Conservation (phyloP, 2,329 filamentous ascomycete genomes). For the Paracamarosporium sp. region DNA sequence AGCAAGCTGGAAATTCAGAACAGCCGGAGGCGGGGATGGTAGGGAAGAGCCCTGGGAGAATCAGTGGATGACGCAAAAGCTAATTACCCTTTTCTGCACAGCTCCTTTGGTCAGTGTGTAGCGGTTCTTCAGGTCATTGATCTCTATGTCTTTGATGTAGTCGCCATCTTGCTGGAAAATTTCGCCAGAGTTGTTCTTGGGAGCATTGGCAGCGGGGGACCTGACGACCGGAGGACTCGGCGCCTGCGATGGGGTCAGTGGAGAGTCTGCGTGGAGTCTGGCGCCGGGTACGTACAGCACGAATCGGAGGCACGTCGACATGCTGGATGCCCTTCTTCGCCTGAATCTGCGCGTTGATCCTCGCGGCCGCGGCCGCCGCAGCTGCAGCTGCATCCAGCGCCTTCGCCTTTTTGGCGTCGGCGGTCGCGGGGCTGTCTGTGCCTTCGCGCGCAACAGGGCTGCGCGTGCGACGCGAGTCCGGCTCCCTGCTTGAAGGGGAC, state of each 20-base stretch:
- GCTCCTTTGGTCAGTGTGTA: conserved; percentile 97
- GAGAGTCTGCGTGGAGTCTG: not conserved
- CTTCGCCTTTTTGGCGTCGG: conserved; percentile 59
- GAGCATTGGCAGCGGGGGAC: conserved; percentile 59
- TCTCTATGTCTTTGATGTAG: conserved; percentile 98
- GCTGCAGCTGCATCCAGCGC: conserved; percentile 72
- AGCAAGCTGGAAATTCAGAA: conserved; percentile 34
- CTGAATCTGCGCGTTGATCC: conserved; percentile 56
- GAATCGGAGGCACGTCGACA: conserved; percentile 85
- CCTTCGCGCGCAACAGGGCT: conserved; percentile 71
- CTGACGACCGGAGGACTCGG: conserved; percentile 60
- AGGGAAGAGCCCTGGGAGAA: conserved; percentile 57
- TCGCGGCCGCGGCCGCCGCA: conserved; percentile 77
- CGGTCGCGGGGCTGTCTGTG: conserved; percentile 53
- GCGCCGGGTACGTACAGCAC: conserved; percentile 57
- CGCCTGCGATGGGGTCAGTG: conserved; percentile 42
- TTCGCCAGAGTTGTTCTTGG: conserved; percentile 68
- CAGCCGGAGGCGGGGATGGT: conserved; percentile 25
- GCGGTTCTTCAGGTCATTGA: conserved; percentile 96
- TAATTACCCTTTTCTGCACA: conserved; percentile 99
- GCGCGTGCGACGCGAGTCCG: conserved; percentile 77
- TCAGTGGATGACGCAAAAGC: conserved; percentile 73
- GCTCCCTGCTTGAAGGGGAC: conserved; percentile 71
- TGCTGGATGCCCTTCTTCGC: conserved; percentile 86
- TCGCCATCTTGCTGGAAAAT: conserved; percentile 96